A percentile compares a stretch with the other conserved stretches of the same genome.
Conservation (phyloP, 352 stramenopile genomes). For the Phytophthora crassamura region DNA sequence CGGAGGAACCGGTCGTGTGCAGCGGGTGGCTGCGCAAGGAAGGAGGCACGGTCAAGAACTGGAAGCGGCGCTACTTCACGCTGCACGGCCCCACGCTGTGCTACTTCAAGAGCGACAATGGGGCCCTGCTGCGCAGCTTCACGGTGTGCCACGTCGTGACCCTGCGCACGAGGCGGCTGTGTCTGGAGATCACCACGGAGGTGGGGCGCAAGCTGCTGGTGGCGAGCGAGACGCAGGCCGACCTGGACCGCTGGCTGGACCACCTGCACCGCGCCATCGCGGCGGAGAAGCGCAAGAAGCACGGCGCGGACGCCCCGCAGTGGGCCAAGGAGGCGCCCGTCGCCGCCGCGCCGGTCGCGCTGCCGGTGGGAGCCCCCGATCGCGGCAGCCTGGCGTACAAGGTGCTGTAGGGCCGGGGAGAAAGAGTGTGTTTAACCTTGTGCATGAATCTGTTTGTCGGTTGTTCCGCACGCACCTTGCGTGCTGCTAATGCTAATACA, state of each 20-base stretch:
- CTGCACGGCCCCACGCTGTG: conserved; percentile 76
- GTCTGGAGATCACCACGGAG: conserved; percentile 80
- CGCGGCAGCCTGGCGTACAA: conserved; percentile 30
- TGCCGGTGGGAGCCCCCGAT: conserved; percentile 13
- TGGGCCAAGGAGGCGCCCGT: conserved; percentile 5
- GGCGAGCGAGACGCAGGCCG: conserved; percentile 69
- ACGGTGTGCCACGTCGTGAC: conserved; percentile 77
- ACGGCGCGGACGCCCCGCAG: conserved; percentile 12
- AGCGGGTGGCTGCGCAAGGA: conserved; percentile 85
- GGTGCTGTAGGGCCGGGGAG: conserved; percentile 25
- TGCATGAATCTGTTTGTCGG: conserved; percentile 8
- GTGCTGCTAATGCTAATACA: too few species aligned
- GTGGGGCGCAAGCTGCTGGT: conserved; percentile 77
- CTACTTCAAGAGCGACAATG: conserved; percentile 88
- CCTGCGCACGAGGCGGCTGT: conserved; percentile 69
- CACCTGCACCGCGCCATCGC: conserved; percentile 64
- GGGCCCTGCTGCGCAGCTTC: conserved; percentile 64
- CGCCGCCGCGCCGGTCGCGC: conserved; percentile 7
- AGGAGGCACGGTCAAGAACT: conserved; percentile 83
- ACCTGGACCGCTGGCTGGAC: conserved; percentile 72
- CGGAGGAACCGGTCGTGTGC: conserved; percentile 59
- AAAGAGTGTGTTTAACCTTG: not conserved
- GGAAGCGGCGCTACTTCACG: conserved; percentile 87
- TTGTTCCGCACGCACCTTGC: too few species aligned
- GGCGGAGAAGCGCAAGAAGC: conserved; percentile 54